A percentile compares a stretch with the other conserved stretches of the same genome.
Evolutionary conservation across 2,329 filamentous ascomycete species (phyloP).

Genomic region (Phyllosticta citribraziliensis): DNA sequence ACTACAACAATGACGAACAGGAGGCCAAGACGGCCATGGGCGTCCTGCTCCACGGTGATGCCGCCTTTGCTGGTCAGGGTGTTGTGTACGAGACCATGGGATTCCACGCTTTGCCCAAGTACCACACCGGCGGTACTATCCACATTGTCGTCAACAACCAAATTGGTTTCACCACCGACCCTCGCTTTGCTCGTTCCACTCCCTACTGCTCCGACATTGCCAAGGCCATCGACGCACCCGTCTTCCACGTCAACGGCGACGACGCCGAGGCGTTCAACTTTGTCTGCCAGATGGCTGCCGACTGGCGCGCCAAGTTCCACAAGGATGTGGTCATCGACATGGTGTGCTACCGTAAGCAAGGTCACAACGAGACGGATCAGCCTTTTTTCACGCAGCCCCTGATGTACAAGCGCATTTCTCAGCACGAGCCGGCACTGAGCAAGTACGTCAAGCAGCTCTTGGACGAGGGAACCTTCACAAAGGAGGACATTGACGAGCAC

Average conservation of each 20-base stretch:
- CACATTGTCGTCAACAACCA: conserved; percentile 99
- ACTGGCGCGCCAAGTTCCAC: conserved; percentile 98
- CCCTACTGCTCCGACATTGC: conserved; percentile 99
- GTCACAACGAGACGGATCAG: conserved; percentile 99
- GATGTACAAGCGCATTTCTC: conserved; percentile 97
- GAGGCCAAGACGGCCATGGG: conserved; percentile 86
- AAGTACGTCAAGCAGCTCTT: conserved; percentile 88
- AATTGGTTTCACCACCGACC: conserved; percentile 98
- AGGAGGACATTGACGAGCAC: conserved; percentile 97
- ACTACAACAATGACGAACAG: conserved; percentile 96
- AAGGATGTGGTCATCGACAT: conserved; percentile 96
- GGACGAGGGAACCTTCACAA: conserved; percentile 87
- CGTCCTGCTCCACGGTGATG: conserved; percentile 92
- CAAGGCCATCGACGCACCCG: conserved; percentile 94
- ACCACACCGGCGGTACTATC: conserved; percentile 94
- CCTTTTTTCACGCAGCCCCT: conserved; percentile 98
- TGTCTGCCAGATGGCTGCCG: conserved; percentile 90
- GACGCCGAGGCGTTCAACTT: conserved; percentile 98
- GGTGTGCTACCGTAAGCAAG: conserved; percentile 97
- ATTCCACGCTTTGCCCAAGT: conserved; percentile 89
- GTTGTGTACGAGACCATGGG: conserved; percentile 98
- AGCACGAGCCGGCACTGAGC: conserved; percentile 76
- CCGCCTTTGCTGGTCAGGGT: conserved; percentile 92
- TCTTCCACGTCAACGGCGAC: conserved; percentile 98
- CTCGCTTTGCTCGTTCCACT: conserved; percentile 91